Base-by-base conservation (phyloP, 2,329 filamentous ascomycete genomes). In the Passalora sequoiae region DNA sequence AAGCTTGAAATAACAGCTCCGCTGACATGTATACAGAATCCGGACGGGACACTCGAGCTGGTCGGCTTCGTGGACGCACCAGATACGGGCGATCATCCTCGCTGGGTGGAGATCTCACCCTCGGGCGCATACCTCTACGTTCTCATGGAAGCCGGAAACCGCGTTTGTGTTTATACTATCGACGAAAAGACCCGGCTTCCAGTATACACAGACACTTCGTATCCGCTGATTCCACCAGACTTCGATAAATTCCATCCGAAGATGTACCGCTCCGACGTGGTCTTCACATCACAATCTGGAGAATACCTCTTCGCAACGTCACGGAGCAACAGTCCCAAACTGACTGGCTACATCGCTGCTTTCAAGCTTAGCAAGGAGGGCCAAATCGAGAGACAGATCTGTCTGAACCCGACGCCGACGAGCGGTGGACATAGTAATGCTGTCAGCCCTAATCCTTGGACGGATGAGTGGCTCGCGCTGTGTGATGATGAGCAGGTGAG, bases 371-470 rank as follows among this genome's bases (percentile, higher is more conserved):
- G 74, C 2, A 73, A 78, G 1, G 38, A 49, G 1, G 88, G 88
- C 1, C 77, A 77, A 51, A 83, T 94, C 44, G 83, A 89, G 70
- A 69, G 74, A 31, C 87, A 92, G 71, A 77, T 94, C 37, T 87
- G 80, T 60, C 72, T 94, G 37, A 86, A 87, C 60, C 86, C 88
- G 0, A 94, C 88, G 2, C 85, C 86, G 2, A 94, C 86, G 2
- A 89, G 85, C 60, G 88, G 88, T 33, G 88, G 88, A 0, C 88
- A 94, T 66, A 89, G 84, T 49, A 94, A 94, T 60, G 88, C 88
- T 0, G 85, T 94, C n/a, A 77, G 79, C 44, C 87, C 87, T 1
- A 88, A 84, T 61, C 82, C 85, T 47, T 94, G 85, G 78, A 84
- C 74, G 47, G 87, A 94, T 58, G 87, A 94, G 67, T 94, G 86